A percentile compares a stretch with the other conserved stretches of the same genome.
phyloP scores from a whole-genome alignment of 305 asterid species.

The Caryopteris hybrid region DNA sequence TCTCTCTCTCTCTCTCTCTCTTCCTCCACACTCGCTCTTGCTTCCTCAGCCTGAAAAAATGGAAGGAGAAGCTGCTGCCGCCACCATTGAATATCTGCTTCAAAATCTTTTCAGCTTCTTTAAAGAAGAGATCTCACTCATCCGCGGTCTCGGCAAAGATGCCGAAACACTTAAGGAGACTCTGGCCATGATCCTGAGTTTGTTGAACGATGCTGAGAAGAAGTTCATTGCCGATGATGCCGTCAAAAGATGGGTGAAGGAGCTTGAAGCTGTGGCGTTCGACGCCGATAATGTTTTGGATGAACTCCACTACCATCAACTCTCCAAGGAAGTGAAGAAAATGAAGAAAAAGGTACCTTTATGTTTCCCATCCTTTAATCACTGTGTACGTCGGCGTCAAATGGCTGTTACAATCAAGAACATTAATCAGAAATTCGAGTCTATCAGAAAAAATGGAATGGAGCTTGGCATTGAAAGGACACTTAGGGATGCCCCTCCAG shows the following conservation, averaged over 20 bases:
- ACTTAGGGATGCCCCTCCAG: neutral
- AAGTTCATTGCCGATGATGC: neutral
- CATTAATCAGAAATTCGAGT: slow-evolving; percentile 10
- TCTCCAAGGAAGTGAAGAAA: neutral
- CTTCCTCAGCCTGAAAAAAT: too few species aligned
- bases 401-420: slow-evolving; percentile 14
- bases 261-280: slow-evolving; percentile 14
- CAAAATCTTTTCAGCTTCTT: neutral
- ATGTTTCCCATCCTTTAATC: neutral
- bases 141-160: neutral
- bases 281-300: slow-evolving; percentile 21
- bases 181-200: neutral
- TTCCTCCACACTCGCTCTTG: too few species aligned
- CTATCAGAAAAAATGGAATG: neutral
- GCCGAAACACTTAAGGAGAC: neutral
- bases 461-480: slow-evolving; percentile 3
- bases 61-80: neutral
- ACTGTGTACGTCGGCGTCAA: neutral
- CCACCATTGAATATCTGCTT: neutral
- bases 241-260: slow-evolving; percentile 14
- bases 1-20: too few species aligned
- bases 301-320: slow-evolving; percentile 9
- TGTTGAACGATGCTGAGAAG: slow-evolving; percentile 20
- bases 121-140: neutral
- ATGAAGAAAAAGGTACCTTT: neutral